Evolutionary conservation across 306 rosid genomes (phyloP), one percentile per base, ranked within the genome.

Genomic region (Rosa multiflora): DNA sequence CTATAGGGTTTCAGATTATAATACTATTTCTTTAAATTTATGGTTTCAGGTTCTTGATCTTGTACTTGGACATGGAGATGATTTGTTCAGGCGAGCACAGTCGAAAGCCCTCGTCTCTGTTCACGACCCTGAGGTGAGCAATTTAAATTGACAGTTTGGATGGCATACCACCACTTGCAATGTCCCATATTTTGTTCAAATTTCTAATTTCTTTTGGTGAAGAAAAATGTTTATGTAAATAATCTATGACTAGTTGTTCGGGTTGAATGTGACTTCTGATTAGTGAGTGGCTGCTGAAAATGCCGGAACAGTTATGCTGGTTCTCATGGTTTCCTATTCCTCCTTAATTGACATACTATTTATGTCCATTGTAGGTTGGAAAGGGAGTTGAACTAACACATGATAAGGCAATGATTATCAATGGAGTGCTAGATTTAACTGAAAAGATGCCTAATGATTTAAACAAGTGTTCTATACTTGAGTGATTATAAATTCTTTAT

Each of bases 311-410:
- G 71, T 62, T 75, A 15, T 5, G 14, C 37, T 39, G 11, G 55
- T 64, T 77, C 79, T 15, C 61, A 42, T 70, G 64, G 13, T 64
- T 74, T 18, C 56, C 11, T 52, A 6, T 58, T 23, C 39, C 9
- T 48, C 62, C 32, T 44, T 26, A 26, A 26, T 26, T 69, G 52
- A 74, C 39, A 37, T 79, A 72, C 77, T 78, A 81, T 71, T 82
- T 53, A 48, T 77, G 76, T 78, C 64, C 59, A 71, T 68, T 78
- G 76, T 75, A 94, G 98, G 97, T 94, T 85, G 97, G 98, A 80
- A 92, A 94, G 86, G 97, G 97, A 17, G 98, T 97, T 51, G 98
- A 94, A 77, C 97, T 94, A 77, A 88, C 97, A 0, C 97, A 91
- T 69, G 93, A 92, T 39, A 97, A 94, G 88, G 91, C 98, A 55